Base-by-base conservation (phyloP, 306 rosid genomes). In the Trifolium fragiferum region DNA sequence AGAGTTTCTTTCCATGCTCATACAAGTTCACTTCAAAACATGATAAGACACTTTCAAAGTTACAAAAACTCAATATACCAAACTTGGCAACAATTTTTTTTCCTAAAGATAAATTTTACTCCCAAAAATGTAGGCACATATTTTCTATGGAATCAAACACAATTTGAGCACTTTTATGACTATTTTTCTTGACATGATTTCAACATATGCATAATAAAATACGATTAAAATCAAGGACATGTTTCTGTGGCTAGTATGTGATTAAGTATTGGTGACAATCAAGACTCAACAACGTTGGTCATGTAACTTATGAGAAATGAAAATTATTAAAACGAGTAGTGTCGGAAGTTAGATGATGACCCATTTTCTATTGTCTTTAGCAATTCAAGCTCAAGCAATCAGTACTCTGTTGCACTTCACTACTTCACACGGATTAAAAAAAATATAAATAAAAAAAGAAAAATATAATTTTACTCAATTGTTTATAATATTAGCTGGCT, bases 71-170 rank as follows among this genome's bases (percentile, higher is more conserved):
- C 59, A 20, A 38, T 8, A 50, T 16, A 47, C 80, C 49, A 33
- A 57, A 83, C 41, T 55, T 79, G 64, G 72, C 35, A 60, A 61
- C 55, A 62, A 3, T 21, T 50, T 41, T 60, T 55, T 68, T 35
- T 80, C 65, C 53, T 72, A 49, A 53, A 77, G 55, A 60, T 37
- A 15, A 44, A 59, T 14, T 25, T 21, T 19, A 2, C 37, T 6
- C 14, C 16, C 14, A 35, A 8, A 46, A 32, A 68, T 12, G 69
- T 13, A 32, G 53, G 33, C 67, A 65, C 46, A 69, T 54, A 76
- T 70, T 84, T 83, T 81, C 79, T 68, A 25, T 2, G 67, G 35
- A 66, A 79, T 59, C 70, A 79, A 73, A 67, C 81, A 67, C 32
- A 57, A 60, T 49, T 37, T 69, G 37, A 53, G 59, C 69, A 60